phyloP scores from a whole-genome alignment of 2,329 filamentous ascomycete genomes.

The Clonostachys chloroleuca region DNA sequence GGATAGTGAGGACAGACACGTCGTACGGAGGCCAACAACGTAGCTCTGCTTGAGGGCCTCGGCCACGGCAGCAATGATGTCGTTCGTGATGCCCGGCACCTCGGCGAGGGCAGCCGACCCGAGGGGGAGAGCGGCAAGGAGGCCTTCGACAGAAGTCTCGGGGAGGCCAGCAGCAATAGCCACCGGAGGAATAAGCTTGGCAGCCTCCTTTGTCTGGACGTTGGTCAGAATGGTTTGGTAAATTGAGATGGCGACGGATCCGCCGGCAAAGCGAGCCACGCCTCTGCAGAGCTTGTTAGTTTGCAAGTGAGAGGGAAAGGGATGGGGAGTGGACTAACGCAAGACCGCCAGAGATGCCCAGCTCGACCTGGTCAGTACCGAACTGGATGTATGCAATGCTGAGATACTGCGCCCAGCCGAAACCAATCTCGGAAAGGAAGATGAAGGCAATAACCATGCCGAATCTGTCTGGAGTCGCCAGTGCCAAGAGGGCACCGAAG shows the following conservation, averaged over 20 bases:
- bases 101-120: constrained; percentile 12
- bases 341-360: constrained; percentile 49
- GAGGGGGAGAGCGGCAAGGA: constrained; percentile 19
- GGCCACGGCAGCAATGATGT: constrained; percentile 16
- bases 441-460: constrained; percentile 40
- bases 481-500: constrained; percentile 36
- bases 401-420: constrained; percentile 40
- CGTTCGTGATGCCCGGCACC: constrained; percentile 15
- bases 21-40: constrained; percentile 17
- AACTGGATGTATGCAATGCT: constrained; percentile 43
- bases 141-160: constrained; percentile 15
- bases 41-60: constrained; percentile 22
- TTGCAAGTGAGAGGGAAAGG: no score
- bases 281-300: constrained; percentile 13
- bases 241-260: constrained; percentile 30
- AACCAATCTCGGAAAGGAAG: constrained; percentile 36
- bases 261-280: constrained; percentile 34
- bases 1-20: constrained; percentile 17
- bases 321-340: constrained; percentile 18
- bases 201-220: constrained; percentile 18
- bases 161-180: constrained; percentile 25
- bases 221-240: constrained; percentile 36
- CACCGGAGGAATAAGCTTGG: constrained; percentile 23
- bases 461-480: constrained; percentile 35
- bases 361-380: constrained; percentile 40